These are phyloP conservation scores for Stephania cephalantha DNA, from an alignment of 164 flowering plant genomes.

Conservation along the genomic window DNA sequence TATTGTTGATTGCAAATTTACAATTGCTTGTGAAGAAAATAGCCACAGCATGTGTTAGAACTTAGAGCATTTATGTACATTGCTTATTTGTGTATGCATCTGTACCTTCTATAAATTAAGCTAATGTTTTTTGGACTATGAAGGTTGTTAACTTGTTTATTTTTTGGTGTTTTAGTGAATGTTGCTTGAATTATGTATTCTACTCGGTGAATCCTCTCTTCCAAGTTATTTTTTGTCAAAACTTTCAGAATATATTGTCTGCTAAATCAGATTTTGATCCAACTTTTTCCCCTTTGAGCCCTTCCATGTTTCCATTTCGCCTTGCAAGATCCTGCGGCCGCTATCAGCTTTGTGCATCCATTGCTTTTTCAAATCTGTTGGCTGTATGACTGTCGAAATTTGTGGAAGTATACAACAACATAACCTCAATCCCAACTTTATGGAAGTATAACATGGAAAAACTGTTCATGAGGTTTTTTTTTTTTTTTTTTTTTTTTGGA, in stretches of 20 bases:
- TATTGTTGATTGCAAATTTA: not conserved
- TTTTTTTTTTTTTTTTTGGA: no score
- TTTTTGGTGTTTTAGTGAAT: not conserved
- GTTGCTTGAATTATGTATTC: not conserved
- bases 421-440: not conserved
- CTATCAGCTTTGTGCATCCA: not conserved
- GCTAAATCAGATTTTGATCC: not conserved
- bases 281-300: not conserved
- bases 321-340: not conserved
- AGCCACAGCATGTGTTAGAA: not conserved
- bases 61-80: not conserved
- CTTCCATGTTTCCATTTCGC: not conserved
- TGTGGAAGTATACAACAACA: not conserved
- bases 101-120: not conserved
- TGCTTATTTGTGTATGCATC: not conserved
- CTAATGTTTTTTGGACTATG: not conserved
- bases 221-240: not conserved
- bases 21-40: not conserved
- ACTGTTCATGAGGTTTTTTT: not conserved
- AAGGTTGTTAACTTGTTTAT: not conserved
- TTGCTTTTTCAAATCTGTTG: not conserved
- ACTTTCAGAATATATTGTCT: not conserved
- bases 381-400: not conserved
- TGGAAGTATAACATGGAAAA: not conserved
- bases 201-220: not conserved